phyloP scores from a whole-genome alignment of 257 asterid species.

The Scutellaria galericulata region DNA sequence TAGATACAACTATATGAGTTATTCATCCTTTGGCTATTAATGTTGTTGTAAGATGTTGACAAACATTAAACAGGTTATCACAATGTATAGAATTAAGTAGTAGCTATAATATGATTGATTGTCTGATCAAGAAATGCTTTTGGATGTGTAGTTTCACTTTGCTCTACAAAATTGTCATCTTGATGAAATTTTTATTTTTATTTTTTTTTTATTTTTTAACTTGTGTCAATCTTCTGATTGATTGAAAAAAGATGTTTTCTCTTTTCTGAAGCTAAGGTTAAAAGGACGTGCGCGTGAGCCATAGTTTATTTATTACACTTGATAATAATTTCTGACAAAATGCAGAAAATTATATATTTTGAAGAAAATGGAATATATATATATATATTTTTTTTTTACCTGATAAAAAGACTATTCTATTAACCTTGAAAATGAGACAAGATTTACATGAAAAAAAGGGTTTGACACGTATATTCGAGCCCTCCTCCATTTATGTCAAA shows the following conservation, averaged over 20 bases:
- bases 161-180: not conserved
- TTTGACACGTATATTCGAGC: no score
- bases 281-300: slow-evolving; percentile 33
- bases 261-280: slow-evolving; percentile 26
- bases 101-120: slow-evolving; percentile 18
- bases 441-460: no score
- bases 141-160: slow-evolving; percentile 22
- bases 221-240: not conserved
- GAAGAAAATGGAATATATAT: no score
- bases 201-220: not conserved
- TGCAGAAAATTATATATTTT: no score
- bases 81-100: slow-evolving; percentile 33
- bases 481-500: no score
- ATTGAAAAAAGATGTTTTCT: slow-evolving; percentile 26
- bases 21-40: slow-evolving; percentile 73
- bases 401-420: no score
- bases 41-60: slow-evolving; percentile 1
- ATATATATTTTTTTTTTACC: no score
- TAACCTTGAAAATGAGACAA: no score
- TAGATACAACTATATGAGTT: slow-evolving; percentile 76
- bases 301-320: not conserved
- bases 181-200: not conserved
- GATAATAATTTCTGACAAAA: slow-evolving; percentile 37
- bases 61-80: not conserved
- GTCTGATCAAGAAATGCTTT: slow-evolving; percentile 23